A percentile compares a stretch with the other conserved stretches of the same genome.
Evolutionary conservation across 208 protist genomes (phyloP).

Genomic region (Acanthamoeba lenticulata): DNA sequence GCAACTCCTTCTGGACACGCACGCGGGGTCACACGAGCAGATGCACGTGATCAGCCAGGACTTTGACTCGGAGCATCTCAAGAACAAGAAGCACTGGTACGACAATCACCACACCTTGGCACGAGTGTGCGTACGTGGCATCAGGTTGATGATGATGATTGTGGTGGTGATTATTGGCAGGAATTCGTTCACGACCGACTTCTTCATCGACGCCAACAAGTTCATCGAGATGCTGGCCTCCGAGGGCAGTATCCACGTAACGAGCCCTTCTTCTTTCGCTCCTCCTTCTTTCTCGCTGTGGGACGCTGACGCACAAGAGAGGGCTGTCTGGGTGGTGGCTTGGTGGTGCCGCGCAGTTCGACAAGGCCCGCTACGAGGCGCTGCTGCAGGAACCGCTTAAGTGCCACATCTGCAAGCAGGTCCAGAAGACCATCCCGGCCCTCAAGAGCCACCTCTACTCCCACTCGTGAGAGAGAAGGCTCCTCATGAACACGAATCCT

Average conservation of each 20-base stretch:
- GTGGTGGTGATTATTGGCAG: background rate
- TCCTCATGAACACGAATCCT: too few relatives aligned
- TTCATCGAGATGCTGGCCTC: conserved; percentile 8
- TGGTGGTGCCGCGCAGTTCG: background rate
- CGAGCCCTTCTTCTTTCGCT: background rate
- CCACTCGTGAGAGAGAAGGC: background rate
- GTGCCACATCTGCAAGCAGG: background rate
- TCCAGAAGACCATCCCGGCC: background rate
- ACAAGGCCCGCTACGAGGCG: background rate
- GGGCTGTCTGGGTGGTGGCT: too few relatives aligned
- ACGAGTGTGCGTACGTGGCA: background rate
- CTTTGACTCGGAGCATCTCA: conserved; percentile 37
- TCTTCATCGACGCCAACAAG: conserved; percentile 25
- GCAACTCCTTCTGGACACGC: too few relatives aligned
- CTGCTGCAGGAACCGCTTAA: background rate
- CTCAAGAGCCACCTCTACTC: conserved; percentile 13
- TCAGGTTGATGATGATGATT: background rate
- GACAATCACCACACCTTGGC: background rate
- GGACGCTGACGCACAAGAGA: too few relatives aligned
- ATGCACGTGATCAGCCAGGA: conserved; percentile 63
- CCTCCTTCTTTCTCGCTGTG: background rate
- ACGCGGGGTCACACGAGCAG: background rate
- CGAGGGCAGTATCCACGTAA: background rate
- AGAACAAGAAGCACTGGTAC: conserved; percentile 62
- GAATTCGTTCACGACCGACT: conserved; percentile 56